Evolutionary conservation across 345 rosid genomes (phyloP).

Genomic region (Bruguiera parviflora): DNA sequence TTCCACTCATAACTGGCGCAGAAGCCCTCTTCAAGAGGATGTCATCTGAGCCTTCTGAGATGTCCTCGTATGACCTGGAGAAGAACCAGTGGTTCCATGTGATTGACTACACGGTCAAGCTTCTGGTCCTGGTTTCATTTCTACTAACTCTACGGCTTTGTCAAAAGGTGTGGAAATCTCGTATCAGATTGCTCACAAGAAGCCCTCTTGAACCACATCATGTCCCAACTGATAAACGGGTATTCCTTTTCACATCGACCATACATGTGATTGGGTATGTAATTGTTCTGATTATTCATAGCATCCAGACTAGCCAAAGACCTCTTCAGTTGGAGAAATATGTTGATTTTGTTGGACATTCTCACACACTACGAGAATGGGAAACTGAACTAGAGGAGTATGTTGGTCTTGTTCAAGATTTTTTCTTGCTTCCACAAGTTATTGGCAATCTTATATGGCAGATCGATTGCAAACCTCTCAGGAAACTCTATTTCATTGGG

Average conservation of each 20-base stretch:
- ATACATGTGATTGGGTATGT: constrained; percentile 57
- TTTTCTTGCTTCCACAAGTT: constrained; percentile 87
- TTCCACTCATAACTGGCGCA: constrained; percentile 78
- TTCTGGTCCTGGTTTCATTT: constrained; percentile 64
- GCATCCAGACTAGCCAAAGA: constrained; percentile 33
- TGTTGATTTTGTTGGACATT: constrained; percentile 30
- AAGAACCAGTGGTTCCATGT: constrained; percentile 62
- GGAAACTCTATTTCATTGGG: constrained; percentile 62
- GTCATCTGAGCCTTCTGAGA: constrained; percentile 46
- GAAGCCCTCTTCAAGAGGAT: constrained; percentile 68
- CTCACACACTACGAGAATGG: constrained; percentile 40
- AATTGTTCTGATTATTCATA: constrained; percentile 45
- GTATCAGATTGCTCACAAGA: constrained; percentile 47
- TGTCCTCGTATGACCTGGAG: constrained; percentile 48
- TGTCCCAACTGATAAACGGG: constrained; percentile 62
- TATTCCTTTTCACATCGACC: constrained; percentile 39
- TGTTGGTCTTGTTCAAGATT: constrained; percentile 79
- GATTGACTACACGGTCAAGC: constrained; percentile 71
- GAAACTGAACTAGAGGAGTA: constrained; percentile 73
- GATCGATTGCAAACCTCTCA: constrained; percentile 53
- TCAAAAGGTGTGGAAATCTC: constrained; percentile 88
- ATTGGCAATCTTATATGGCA: constrained; percentile 73
- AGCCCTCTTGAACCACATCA: constrained; percentile 53
- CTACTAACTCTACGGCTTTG: constrained; percentile 67
- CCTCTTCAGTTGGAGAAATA: constrained; percentile 25